Conservation (phyloP, 805 yeast species). For the Zygoascus bituminiphila region DNA sequence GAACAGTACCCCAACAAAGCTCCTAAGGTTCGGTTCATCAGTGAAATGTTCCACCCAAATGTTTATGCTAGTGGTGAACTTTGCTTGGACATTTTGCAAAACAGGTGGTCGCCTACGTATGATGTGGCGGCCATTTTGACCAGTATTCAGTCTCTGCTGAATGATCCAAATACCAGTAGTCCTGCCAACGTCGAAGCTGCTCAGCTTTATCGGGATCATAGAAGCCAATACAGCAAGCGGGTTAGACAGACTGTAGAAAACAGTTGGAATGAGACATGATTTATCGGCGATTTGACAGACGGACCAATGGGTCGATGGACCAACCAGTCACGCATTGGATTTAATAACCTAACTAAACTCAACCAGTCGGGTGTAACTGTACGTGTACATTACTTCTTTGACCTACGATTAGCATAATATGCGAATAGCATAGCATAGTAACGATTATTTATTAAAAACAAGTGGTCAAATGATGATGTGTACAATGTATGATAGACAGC, state of each 20-base stretch:
- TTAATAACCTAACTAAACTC: too few relatives aligned
- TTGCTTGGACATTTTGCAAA: constrained; percentile 91
- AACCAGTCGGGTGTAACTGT: too few relatives aligned
- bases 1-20: constrained; percentile 98
- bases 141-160: constrained; percentile 74
- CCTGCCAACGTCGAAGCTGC: constrained; percentile 99
- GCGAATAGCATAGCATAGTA: neutral
- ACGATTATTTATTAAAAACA: neutral
- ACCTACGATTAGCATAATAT: neutral
- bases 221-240: constrained; percentile 82
- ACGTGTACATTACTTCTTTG: too few relatives aligned
- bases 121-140: constrained; percentile 95
- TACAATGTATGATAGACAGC: too few relatives aligned
- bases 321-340: too few relatives aligned
- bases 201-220: constrained; percentile 86
- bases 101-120: constrained; percentile 97
- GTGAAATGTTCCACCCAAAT: constrained; percentile 97
- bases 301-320: too few relatives aligned
- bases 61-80: constrained; percentile 93
- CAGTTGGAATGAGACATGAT: constrained; percentile 71
- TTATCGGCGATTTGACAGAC: too few relatives aligned
- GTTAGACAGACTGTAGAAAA: constrained; percentile 93
- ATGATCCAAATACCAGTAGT: constrained; percentile 92
- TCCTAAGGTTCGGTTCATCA: constrained; percentile 81
- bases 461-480: too few relatives aligned